Evolutionary conservation across 352 stramenopile species (phyloP), one percentile per base, ranked within the genome.

Genomic region (Globisporangium mamillatum): DNA sequence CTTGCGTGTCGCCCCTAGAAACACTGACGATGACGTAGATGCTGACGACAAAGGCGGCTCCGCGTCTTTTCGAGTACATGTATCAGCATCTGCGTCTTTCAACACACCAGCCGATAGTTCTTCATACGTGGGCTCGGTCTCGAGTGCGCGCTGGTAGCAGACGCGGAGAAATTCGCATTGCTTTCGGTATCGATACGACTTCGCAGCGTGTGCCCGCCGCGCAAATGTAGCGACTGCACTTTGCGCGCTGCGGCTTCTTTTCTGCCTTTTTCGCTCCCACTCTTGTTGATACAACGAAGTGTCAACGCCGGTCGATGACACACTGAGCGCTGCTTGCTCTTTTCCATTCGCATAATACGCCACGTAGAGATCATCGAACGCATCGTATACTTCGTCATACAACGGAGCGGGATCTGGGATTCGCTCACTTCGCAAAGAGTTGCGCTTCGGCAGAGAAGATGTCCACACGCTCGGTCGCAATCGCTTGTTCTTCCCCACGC

Each of bases 131-230:
- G 72, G 65, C 24, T 84, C 77, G 0, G 55, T 60, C 29, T 91
- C 82, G 14, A 90, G 36, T 25, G 81, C 78, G 27, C 81, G 78
- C 55, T 76, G 67, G 34, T 89, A 87, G 59, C 83, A 90, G 22
- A 89, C 80, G 5, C 79, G 76, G 60, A 91, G 65, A 59, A 91
- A 91, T 46, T 91, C 83, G 61, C 76, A 82, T 29, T 82, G 76
- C 60, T 91, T 91, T 20, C 75, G 76, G 48, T 83, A 85, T 27
- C 80, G 60, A 69, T 87, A 91, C 2, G 58, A 74, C 60, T 87
- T 82, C 16, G 74, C 77, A 25, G 74, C 75, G 66, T 81, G 76
- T 36, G 77, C 63, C 25, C 77, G 77, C 3, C 76, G 71, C 9
- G 63, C 70, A n/a, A 82, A 82, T 4, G 74, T 67, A 36, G 75